Percentiles rank a stretch among this genome's conserved stretches.
Conservation (phyloP, 345 rosid genomes). For the Eucalyptus camaldulensis region DNA sequence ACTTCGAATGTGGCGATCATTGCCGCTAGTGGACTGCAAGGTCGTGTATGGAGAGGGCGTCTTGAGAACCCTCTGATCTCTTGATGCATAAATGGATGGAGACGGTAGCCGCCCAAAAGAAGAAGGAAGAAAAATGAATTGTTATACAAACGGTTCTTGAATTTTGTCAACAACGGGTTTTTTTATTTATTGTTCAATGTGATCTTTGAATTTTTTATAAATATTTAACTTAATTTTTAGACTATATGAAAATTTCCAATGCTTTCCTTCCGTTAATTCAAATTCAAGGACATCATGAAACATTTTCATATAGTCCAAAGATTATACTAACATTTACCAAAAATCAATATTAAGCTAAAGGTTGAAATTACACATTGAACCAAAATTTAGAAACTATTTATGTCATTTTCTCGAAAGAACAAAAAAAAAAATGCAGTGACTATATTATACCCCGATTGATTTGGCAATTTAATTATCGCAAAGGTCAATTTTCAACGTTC, state of each 20-base stretch:
- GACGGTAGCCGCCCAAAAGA: neutral
- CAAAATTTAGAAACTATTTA: fast-evolving
- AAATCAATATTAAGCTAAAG: neutral
- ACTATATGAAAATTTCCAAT: neutral
- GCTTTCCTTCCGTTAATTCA: neutral
- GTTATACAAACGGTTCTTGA: fast-evolving
- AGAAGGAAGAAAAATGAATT: neutral
- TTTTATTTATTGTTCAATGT: neutral
- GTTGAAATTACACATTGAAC: neutral
- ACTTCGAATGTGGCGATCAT: neutral
- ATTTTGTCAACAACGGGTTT: neutral
- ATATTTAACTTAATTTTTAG: neutral
- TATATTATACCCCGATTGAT: neutral
- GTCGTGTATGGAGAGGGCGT: neutral
- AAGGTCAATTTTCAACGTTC: neutral
- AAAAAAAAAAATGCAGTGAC: neutral
- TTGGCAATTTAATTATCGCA: neutral
- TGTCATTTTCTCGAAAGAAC: neutral
- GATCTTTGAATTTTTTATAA: fast-evolving
- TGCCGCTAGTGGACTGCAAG: neutral
- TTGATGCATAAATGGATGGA: neutral
- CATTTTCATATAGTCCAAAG: too few species aligned
- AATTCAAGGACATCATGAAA: neutral
- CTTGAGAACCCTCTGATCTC: neutral
- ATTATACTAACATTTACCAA: neutral